Conservation (phyloP, 495 filamentous ascomycete species). For the Xylona heveae region DNA sequence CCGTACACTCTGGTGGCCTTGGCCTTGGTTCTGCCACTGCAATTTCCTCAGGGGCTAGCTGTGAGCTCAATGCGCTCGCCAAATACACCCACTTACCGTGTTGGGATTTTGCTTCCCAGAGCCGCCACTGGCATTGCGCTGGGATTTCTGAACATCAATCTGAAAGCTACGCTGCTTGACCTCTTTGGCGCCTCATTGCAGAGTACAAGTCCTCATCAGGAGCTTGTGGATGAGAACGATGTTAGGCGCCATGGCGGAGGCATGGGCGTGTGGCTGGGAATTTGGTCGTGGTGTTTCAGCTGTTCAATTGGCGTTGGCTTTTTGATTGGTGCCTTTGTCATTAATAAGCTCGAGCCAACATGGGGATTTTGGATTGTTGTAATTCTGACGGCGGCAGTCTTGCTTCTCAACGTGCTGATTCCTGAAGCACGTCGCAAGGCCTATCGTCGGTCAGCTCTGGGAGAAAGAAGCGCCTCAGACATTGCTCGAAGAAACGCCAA, state of each 20-base stretch:
- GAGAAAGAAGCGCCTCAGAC: conserved; percentile 27
- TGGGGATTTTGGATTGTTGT: conserved; percentile 60
- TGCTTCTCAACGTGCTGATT: conserved; percentile 41
- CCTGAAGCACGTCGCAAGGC: conserved; percentile 43
- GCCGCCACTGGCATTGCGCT: conserved; percentile 41
- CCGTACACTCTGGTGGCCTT: conserved; percentile 46
- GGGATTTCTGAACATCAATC: conserved; percentile 59
- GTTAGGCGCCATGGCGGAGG: conserved; percentile 50
- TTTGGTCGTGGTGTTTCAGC: conserved; percentile 55
- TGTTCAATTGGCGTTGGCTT: conserved; percentile 49
- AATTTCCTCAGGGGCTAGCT: conserved; percentile 51
- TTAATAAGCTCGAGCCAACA: conserved; percentile 32
- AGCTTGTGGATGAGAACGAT: conserved; percentile 37
- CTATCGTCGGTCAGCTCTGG: conserved; percentile 44
- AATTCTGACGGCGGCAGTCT: conserved; percentile 32
- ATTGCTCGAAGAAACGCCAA: conserved; percentile 37
- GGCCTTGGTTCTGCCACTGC: conserved; percentile 42
- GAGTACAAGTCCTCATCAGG: conserved; percentile 47
- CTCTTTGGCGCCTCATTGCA: conserved; percentile 54
- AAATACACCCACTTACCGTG: conserved; percentile 29
- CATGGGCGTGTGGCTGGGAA: conserved; percentile 54
- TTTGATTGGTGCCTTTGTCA: conserved; percentile 40
- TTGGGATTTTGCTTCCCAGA: conserved; percentile 37
- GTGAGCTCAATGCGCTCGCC: conserved; percentile 32
- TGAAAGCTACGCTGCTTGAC: conserved; percentile 44